These are phyloP conservation scores for Picea sitchensis DNA, from an alignment of 75 land plant genomes.

Conservation along the genomic window DNA sequence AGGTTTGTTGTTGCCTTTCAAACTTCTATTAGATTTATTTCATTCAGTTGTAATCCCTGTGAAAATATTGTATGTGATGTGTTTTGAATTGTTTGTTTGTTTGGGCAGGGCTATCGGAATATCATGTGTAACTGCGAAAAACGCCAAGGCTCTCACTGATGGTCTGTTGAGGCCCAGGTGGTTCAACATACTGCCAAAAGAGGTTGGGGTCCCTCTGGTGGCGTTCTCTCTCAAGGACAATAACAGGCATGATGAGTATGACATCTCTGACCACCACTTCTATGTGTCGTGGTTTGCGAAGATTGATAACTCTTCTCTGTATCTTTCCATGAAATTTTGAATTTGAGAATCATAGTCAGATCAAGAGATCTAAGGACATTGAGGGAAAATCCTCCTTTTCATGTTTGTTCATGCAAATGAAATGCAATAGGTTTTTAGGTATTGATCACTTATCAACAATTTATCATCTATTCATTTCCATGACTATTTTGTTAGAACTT, in stretches of 20 bases:
- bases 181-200: too few relatives aligned
- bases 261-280: too few relatives aligned
- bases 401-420: neutral
- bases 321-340: neutral
- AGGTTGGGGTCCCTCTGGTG: too few relatives aligned
- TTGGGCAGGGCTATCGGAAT: conserved; percentile 40
- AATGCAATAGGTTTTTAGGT: neutral
- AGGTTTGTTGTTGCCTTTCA: conserved; percentile 20
- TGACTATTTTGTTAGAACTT: neutral
- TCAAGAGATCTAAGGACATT: neutral
- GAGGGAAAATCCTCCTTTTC: neutral
- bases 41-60: too few relatives aligned
- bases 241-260: too few relatives aligned
- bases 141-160: conserved; percentile 32
- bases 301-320: too few relatives aligned
- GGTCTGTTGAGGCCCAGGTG: conserved; percentile 9
- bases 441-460: neutral
- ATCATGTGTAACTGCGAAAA: conserved; percentile 42
- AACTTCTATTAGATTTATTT: neutral
- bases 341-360: neutral
- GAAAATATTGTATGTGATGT: too few relatives aligned
- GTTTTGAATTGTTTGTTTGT: neutral
- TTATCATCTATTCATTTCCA: neutral
- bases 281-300: too few relatives aligned
- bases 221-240: too few relatives aligned